phyloP scores from a whole-genome alignment of 345 rosid genomes.

The Trapa incisa region DNA sequence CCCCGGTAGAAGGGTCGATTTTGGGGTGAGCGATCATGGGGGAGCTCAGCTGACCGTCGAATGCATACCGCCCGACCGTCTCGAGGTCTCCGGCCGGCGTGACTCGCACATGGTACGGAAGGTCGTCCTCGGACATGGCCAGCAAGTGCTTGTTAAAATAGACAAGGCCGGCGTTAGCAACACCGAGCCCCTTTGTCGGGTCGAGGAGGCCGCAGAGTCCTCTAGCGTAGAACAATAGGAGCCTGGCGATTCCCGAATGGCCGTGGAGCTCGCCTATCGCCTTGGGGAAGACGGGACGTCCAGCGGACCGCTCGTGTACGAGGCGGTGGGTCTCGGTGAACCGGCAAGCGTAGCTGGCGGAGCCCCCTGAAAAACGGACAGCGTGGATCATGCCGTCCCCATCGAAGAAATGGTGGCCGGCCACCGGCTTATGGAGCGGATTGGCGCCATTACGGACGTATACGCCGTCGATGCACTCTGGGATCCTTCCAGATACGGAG shows the following conservation, averaged over 20 bases:
- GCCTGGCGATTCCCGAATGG: constrained; percentile 63
- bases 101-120: constrained; percentile 71
- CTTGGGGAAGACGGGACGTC: constrained; percentile 70
- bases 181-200: constrained; percentile 63
- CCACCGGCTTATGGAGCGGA: constrained; percentile 67
- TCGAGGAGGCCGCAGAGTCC: constrained; percentile 70
- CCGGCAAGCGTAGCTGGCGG: constrained; percentile 77
- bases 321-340: constrained; percentile 42
- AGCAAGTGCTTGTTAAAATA: constrained; percentile 65
- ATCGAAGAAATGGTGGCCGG: constrained; percentile 88
- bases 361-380: constrained; percentile 39
- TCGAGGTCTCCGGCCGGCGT: constrained; percentile 51
- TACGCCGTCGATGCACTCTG: constrained; percentile 67
- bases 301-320: constrained; percentile 35
- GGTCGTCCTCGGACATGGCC: constrained; percentile 89
- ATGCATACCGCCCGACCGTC: constrained; percentile 59
- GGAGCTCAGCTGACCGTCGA: constrained; percentile 45
- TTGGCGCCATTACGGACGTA: constrained; percentile 92
- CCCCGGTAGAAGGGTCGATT: constrained; percentile 54
- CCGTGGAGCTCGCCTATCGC: constrained; percentile 89
- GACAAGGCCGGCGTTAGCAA: constrained; percentile 82
- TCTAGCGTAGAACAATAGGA: constrained; percentile 60
- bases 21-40: constrained; percentile 97
- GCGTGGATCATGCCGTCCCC: constrained; percentile 98
- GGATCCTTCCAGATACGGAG: constrained; percentile 54